Evolutionary conservation across 106 monocot species (phyloP).

Genomic region (Acanthochlamys bracteata): DNA sequence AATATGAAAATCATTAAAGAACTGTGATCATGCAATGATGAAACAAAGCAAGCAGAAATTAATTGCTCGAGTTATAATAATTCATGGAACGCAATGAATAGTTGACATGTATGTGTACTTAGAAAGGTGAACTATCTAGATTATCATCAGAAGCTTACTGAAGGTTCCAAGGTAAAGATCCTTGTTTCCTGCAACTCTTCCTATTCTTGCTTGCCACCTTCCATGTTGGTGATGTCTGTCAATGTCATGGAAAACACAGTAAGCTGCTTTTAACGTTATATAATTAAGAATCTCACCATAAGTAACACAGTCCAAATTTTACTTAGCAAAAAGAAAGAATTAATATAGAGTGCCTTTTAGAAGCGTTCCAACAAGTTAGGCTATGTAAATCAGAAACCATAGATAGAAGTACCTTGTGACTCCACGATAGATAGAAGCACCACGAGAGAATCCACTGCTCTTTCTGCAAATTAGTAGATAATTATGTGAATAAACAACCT

Average conservation of each 20-base stretch:
- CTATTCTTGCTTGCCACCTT: constrained; percentile 92
- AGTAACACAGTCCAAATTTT: no score
- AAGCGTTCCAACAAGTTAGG: neutral
- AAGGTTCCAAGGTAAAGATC: constrained; percentile 97
- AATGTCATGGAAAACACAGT: neutral
- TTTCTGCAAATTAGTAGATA: constrained; percentile 24
- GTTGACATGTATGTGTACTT: neutral
- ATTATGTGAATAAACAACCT: neutral
- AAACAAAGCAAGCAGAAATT: neutral
- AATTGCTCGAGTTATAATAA: neutral
- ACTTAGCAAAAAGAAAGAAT: no score
- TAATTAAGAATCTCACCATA: no score
- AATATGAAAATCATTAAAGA: neutral
- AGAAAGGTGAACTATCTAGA: neutral
- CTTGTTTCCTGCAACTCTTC: constrained; percentile 91
- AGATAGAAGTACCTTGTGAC: constrained; percentile 88
- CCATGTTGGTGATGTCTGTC: constrained; percentile 90
- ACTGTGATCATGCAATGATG: neutral
- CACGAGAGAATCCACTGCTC: constrained; percentile 73
- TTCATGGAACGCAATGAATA: neutral
- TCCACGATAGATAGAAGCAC: constrained; percentile 75
- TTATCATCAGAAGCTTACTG: constrained; percentile 22
- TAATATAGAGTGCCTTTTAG: no score
- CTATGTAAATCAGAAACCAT: constrained; percentile 76
- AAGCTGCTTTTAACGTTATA: neutral